Evolutionary conservation across 2,329 filamentous ascomycete genomes (phyloP).

Genomic region (Aureobasidium sp.): DNA sequence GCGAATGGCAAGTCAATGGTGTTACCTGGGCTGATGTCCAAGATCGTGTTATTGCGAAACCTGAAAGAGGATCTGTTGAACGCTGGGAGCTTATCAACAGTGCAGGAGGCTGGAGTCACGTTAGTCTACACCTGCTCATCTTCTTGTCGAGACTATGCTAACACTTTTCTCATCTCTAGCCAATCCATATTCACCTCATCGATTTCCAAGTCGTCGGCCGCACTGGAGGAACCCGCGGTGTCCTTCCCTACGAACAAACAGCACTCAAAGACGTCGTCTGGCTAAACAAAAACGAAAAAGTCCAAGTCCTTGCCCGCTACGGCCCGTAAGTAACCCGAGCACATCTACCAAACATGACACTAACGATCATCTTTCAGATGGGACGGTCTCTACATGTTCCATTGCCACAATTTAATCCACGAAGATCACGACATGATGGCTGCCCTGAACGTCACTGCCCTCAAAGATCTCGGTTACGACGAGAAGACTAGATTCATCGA

Average conservation of each 20-base stretch:
- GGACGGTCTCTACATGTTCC: constrained; percentile 46
- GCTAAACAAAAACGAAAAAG: constrained; percentile 44
- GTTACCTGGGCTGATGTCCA: constrained; percentile 27
- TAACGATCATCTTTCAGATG: constrained; percentile 43
- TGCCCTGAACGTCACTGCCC: constrained; percentile 35
- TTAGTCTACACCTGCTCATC: neutral
- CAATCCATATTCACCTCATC: constrained; percentile 51
- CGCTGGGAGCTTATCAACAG: constrained; percentile 37
- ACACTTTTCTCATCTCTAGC: neutral
- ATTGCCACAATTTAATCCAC: constrained; percentile 39
- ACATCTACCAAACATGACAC: neutral
- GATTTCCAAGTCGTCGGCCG: constrained; percentile 49
- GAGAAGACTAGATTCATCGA: constrained; percentile 23
- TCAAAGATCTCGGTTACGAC: constrained; percentile 28
- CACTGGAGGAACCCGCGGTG: constrained; percentile 35
- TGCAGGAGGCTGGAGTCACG: constrained; percentile 43
- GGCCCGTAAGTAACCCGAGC: neutral
- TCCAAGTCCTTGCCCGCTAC: constrained; percentile 44
- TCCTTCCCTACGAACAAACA: constrained; percentile 46
- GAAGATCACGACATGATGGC: constrained; percentile 39
- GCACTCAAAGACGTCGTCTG: constrained; percentile 53
- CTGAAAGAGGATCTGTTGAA: constrained; percentile 28
- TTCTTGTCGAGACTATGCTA: neutral
- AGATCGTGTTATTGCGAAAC: constrained; percentile 28
- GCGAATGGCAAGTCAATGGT: constrained; percentile 28